Conservation (phyloP, 78 protist genomes). For the Polysphondylium violaceum region DNA sequence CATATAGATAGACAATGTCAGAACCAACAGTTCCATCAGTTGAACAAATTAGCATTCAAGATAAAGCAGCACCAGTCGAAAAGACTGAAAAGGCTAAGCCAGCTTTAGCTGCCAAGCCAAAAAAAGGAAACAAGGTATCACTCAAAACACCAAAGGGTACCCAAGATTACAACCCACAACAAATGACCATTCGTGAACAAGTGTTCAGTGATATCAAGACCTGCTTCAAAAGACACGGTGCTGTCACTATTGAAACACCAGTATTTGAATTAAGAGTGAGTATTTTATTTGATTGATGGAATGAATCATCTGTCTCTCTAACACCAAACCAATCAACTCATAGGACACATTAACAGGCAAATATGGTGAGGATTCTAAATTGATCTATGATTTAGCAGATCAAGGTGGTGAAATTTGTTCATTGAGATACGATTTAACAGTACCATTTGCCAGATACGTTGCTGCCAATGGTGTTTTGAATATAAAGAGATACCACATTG, state of each 20-base stretch:
- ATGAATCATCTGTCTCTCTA: background rate
- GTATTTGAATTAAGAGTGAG: conserved; percentile 93
- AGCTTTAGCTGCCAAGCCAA: background rate
- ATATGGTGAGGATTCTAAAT: conserved; percentile 98
- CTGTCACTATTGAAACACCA: conserved; percentile 97
- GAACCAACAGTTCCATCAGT: too few species aligned
- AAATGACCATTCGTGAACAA: conserved; percentile 92
- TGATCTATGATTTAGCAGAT: conserved; percentile 94
- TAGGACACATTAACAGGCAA: conserved; percentile 94
- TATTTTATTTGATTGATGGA: background rate
- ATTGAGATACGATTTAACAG: conserved; percentile 97
- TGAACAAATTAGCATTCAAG: too few species aligned
- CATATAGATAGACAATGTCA: too few species aligned
- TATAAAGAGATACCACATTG: conserved; percentile 97
- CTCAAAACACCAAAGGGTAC: conserved; percentile 87
- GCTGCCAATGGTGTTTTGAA: conserved; percentile 87
- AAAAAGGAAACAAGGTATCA: background rate
- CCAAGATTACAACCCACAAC: conserved; percentile 86
- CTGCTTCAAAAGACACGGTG: conserved; percentile 97
- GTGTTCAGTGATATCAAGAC: conserved; percentile 72
- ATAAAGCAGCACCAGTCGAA: background rate
- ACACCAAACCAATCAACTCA: background rate
- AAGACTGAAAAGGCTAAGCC: background rate
- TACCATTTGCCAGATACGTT: conserved; percentile 95
- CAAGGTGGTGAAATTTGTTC: conserved; percentile 95